phyloP scores from a whole-genome alignment of 2,329 filamentous ascomycete genomes.

The Penicillium concentricum region DNA sequence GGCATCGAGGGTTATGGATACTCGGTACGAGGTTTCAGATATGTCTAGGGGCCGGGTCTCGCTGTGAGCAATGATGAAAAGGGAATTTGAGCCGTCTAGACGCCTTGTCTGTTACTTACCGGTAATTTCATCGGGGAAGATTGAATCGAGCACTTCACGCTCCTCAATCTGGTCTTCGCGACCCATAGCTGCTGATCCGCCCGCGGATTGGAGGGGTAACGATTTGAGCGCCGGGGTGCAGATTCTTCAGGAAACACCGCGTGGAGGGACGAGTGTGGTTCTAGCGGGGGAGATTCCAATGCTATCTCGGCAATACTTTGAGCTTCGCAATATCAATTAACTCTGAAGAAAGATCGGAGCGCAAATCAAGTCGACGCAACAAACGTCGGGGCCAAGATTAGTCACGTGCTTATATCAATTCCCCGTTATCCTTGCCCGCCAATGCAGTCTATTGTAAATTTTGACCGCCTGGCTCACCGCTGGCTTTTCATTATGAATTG shows the following conservation, averaged over 20 bases:
- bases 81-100: background rate
- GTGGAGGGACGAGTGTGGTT: background rate
- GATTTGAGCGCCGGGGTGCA: conserved; percentile 3
- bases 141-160: conserved; percentile 95
- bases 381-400: background rate
- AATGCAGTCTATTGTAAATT: background rate
- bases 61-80: conserved; percentile 14
- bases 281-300: background rate
- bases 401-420: background rate
- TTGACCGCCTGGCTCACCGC: background rate
- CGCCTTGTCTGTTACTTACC: conserved; percentile 50
- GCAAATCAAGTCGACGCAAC: conserved; percentile 4
- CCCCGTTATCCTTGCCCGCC: background rate
- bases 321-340: background rate
- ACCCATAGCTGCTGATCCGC: conserved; percentile 43
- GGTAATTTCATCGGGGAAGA: conserved; percentile 97
- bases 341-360: conserved; percentile 9
- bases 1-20: conserved; percentile 81
- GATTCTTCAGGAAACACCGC: background rate
- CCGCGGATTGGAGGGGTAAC: conserved; percentile 33
- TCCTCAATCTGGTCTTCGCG: conserved; percentile 91
- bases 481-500: background rate
- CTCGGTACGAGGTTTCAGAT: conserved; percentile 83
- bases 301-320: background rate
- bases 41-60: conserved; percentile 60